A percentile compares a stretch with the other conserved stretches of the same genome.
Conservation (phyloP, 352 stramenopile species). For the Phytopythium ostracodes region DNA sequence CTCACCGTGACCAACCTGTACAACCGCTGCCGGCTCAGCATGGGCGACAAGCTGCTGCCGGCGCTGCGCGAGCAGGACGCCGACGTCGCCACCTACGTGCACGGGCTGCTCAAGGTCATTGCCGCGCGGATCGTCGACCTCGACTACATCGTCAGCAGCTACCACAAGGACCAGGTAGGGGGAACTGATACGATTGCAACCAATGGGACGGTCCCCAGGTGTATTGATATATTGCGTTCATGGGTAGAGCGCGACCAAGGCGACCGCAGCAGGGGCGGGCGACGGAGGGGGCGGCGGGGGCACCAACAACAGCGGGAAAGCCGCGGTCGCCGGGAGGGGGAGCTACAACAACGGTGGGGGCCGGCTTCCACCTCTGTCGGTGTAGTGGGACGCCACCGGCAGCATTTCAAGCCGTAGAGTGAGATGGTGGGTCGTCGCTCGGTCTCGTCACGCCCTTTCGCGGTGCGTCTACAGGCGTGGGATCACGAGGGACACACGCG, state of each 20-base stretch:
- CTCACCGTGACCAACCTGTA: slow-evolving; percentile 91
- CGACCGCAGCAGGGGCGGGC: not conserved
- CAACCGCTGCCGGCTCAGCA: slow-evolving; percentile 70
- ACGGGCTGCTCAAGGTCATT: slow-evolving; percentile 75
- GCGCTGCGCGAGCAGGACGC: slow-evolving; percentile 71
- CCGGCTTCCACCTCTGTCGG: not conserved
- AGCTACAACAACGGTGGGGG: not conserved
- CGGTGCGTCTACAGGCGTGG: not conserved
- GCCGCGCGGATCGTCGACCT: slow-evolving; percentile 76
- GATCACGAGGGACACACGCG: not conserved
- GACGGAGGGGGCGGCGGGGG: not conserved
- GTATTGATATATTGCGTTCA: not conserved
- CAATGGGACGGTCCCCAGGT: too few relatives aligned
- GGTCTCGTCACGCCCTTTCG: not conserved
- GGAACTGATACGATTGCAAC: too few relatives aligned
- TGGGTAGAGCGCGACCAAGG: not conserved
- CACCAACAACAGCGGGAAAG: not conserved
- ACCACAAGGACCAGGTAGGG: slow-evolving; percentile 51
- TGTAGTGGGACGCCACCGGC: not conserved
- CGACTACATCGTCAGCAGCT: slow-evolving; percentile 80
- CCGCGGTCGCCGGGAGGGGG: not conserved
- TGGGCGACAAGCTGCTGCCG: slow-evolving; percentile 64
- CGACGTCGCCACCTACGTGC: slow-evolving; percentile 71
- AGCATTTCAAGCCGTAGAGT: not conserved
- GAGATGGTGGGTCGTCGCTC: too few relatives aligned